Evolutionary conservation across 768 basidiomycete genomes (phyloP), one percentile per base, ranked within the genome.

Genomic region (Boletus sp.): DNA sequence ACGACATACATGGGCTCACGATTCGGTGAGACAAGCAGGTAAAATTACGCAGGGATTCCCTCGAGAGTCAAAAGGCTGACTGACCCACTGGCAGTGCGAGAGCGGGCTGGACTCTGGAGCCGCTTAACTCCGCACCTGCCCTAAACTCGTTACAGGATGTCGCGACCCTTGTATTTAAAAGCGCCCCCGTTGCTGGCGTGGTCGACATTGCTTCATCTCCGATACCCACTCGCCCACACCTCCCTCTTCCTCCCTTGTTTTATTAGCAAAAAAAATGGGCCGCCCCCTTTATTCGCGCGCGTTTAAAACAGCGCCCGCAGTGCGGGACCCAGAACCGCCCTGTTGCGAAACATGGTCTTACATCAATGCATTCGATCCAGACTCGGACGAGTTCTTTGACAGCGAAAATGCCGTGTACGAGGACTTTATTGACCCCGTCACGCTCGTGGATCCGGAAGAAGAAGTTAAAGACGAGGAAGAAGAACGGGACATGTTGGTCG

Each of bases 351-450:
- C 74, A 68, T 90, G 87, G 87, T 81, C 83, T 54, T 71, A 76
- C 59, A 78, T 76, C 71, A 87, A 88, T 67, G 76, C 81, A 10
- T 90, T 90, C 69, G 87, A 90, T 71, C 89, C 89, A 6, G 89
- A 90, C 71, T 84, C 87, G n/a, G 87, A 89, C 64, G 87, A 88
- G 61, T 89, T 89, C 67, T 86, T 87, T 66, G 75, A 73, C 56
- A 73, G 73, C 52, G 85, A 85, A 35, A 79, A 85, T 57, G 73
- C 75, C 12, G 78, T 79, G 47, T 84, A 83, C 71, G 89, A 90
- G 78, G 83, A 81, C 60, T 85, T 87, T 71, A 61, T 87, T 66
- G 78, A 76, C 71, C 76, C 78, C 56, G 73, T 67, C 57, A 29
- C 45, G 7, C 12, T 54, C 12, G 46, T 55, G 6, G 44, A 47